Evolutionary conservation across 768 basidiomycete species (phyloP).

Genomic region (Strobilomyces dryophilus): DNA sequence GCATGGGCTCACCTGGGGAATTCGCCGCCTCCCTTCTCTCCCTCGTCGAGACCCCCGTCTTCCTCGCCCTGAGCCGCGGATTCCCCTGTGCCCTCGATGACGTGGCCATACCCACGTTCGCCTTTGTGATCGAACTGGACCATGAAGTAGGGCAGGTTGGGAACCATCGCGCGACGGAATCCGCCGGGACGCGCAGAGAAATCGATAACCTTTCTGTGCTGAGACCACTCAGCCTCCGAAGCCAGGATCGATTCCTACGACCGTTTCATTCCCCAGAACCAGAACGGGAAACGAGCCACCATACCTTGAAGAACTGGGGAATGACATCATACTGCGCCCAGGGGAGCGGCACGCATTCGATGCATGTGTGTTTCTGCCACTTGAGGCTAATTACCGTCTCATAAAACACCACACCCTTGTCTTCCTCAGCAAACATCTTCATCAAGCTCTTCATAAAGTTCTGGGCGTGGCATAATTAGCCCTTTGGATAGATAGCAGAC

Average conservation of each 20-base stretch:
- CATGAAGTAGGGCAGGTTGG: slow-evolving; percentile 98
- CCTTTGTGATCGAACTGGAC: slow-evolving; percentile 98
- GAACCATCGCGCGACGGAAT: slow-evolving; percentile 92
- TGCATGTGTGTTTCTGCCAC: slow-evolving; percentile 85
- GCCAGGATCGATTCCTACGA: slow-evolving; percentile 85
- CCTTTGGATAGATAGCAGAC: background rate
- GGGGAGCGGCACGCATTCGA: slow-evolving; percentile 91
- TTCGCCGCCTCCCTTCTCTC: slow-evolving; percentile 86
- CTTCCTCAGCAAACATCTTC: slow-evolving; percentile 89
- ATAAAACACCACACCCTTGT: slow-evolving; percentile 93
- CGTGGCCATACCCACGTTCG: slow-evolving; percentile 96
- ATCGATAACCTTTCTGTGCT: slow-evolving; percentile 96
- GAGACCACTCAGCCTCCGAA: slow-evolving; percentile 96
- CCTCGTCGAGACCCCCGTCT: slow-evolving; percentile 69
- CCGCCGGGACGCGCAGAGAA: slow-evolving; percentile 88
- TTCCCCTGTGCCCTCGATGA: slow-evolving; percentile 87
- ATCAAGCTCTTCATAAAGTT: slow-evolving; percentile 92
- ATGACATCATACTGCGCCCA: slow-evolving; percentile 84
- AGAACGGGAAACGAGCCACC: background rate
- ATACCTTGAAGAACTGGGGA: slow-evolving; percentile 90
- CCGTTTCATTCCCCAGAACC: slow-evolving; percentile 5
- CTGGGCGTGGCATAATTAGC: slow-evolving; percentile 28
- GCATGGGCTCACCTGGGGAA: slow-evolving; percentile 69
- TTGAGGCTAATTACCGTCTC: slow-evolving; percentile 89
- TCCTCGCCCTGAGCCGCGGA: slow-evolving; percentile 58